phyloP scores from a whole-genome alignment of 2,329 filamentous ascomycete species.

The Hypoxylon sp. region DNA sequence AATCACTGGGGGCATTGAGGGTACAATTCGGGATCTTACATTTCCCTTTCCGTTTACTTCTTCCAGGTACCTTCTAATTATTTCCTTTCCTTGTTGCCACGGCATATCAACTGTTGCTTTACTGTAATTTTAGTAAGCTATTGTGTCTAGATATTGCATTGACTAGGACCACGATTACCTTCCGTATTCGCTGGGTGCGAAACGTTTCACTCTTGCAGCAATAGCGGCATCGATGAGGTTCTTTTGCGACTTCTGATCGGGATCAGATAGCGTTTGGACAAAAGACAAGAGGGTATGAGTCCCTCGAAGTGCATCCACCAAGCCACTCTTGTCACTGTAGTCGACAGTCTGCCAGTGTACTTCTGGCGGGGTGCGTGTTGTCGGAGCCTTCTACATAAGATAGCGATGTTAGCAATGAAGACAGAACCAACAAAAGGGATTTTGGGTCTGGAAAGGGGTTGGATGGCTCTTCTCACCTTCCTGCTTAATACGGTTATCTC shows the following conservation, averaged over 20 bases:
- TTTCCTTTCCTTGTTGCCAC: slow-evolving; percentile 67
- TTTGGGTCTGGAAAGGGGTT: not conserved
- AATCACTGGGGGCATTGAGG: not conserved
- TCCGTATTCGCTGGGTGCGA: slow-evolving; percentile 73
- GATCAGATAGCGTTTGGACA: slow-evolving; percentile 56
- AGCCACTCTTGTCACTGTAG: slow-evolving; percentile 59
- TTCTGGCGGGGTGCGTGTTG: slow-evolving; percentile 39
- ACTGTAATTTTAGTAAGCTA: slow-evolving; percentile 44
- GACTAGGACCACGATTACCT: slow-evolving; percentile 53
- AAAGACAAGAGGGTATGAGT: slow-evolving; percentile 70
- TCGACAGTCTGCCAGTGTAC: slow-evolving; percentile 61
- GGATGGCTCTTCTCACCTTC: slow-evolving; percentile 54
- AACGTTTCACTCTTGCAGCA: slow-evolving; percentile 71
- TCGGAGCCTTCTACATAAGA: slow-evolving; percentile 47
- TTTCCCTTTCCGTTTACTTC: slow-evolving; percentile 65
- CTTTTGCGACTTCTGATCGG: slow-evolving; percentile 62
- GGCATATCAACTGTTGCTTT: slow-evolving; percentile 57
- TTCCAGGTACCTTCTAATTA: slow-evolving; percentile 64
- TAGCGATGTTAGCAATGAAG: slow-evolving; percentile 28
- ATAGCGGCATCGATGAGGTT: slow-evolving; percentile 73
- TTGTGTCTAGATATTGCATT: not conserved
- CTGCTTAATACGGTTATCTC: slow-evolving; percentile 67
- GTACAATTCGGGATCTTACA: slow-evolving; percentile 47
- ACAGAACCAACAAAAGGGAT: not conserved
- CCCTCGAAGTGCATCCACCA: slow-evolving; percentile 60